Evolutionary conservation across 2,329 filamentous ascomycete genomes (phyloP).

Genomic region (Diaporthe helianthi): DNA sequence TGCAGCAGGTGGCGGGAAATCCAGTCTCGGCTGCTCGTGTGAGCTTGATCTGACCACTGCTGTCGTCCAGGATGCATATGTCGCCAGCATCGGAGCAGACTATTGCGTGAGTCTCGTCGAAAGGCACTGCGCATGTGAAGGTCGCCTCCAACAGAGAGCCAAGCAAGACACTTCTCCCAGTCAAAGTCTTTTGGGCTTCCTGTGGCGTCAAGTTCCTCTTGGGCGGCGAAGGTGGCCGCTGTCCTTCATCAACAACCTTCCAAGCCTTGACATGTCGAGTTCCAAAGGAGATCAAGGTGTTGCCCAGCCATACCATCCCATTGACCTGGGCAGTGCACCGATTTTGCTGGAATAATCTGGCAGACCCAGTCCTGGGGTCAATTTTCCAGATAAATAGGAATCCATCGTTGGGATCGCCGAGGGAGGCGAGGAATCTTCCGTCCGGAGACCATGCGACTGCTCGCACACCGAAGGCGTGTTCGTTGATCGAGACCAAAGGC

Average conservation of each 20-base stretch:
- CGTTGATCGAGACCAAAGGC: slow-evolving; percentile 83
- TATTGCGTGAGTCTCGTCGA: slow-evolving; percentile 77
- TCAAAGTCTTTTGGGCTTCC: slow-evolving; percentile 69
- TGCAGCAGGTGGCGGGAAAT: slow-evolving; percentile 73
- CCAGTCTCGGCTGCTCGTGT: slow-evolving; percentile 69
- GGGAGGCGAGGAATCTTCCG: slow-evolving; percentile 83
- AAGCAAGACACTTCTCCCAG: slow-evolving; percentile 87
- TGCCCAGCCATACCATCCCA: slow-evolving; percentile 91
- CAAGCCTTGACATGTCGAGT: slow-evolving; percentile 77
- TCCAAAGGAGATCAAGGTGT: slow-evolving; percentile 82
- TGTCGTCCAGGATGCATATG: slow-evolving; percentile 86
- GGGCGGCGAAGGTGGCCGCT: slow-evolving; percentile 62
- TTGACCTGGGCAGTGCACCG: slow-evolving; percentile 89
- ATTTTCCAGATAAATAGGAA: slow-evolving; percentile 92
- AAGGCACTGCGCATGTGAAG: slow-evolving; percentile 78
- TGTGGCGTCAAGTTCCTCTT: slow-evolving; percentile 55
- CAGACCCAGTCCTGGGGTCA: slow-evolving; percentile 80
- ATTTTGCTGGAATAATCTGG: slow-evolving; percentile 83
- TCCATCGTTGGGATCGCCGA: slow-evolving; percentile 89
- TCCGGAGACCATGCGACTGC: slow-evolving; percentile 90
- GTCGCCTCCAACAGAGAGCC: slow-evolving; percentile 82
- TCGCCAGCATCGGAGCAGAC: slow-evolving; percentile 88
- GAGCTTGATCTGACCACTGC: slow-evolving; percentile 74
- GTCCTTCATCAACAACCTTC: slow-evolving; percentile 65
- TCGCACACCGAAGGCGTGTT: slow-evolving; percentile 89